Conservation (phyloP, 768 basidiomycete genomes). For the Fomitopsis serialis region DNA sequence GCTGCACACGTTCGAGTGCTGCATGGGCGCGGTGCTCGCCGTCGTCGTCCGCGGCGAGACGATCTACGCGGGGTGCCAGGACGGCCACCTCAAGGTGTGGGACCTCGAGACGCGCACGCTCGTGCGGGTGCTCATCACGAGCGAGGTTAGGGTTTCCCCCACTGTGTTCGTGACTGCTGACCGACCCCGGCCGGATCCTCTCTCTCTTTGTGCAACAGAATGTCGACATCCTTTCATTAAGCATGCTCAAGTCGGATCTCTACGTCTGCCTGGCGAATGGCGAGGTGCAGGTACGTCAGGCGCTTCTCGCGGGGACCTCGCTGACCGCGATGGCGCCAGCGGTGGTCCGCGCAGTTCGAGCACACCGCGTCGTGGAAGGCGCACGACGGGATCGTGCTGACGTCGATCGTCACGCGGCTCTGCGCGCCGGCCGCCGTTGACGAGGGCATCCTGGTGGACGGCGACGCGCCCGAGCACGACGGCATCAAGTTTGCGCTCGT, state of each 20-base stretch:
- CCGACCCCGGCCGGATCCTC: not conserved
- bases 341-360: conserved; percentile 82
- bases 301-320: not conserved
- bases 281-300: conserved; percentile 52
- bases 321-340: conserved; percentile 30
- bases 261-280: conserved; percentile 50
- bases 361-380: conserved; percentile 79
- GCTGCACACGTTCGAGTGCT: conserved; percentile 64
- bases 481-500: conserved; percentile 39
- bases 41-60: conserved; percentile 72
- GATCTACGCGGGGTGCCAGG: conserved; percentile 90
- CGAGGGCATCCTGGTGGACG: not conserved
- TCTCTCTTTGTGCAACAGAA: conserved; percentile 39
- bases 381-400: conserved; percentile 79
- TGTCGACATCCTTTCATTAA: conserved; percentile 78
- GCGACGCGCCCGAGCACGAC: not conserved
- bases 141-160: conserved; percentile 47
- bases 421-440: not conserved
- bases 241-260: conserved; percentile 53
- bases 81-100: conserved; percentile 86
- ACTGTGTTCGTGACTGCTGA: conserved; percentile 1
- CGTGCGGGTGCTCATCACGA: conserved; percentile 81
- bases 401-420: conserved; percentile 53
- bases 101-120: conserved; percentile 87
- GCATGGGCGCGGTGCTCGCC: conserved; percentile 78